A percentile compares a stretch with the other conserved stretches of the same genome.
Evolutionary conservation across 164 flowering plant species (phyloP).

Genomic region (Magnolia officinalis): DNA sequence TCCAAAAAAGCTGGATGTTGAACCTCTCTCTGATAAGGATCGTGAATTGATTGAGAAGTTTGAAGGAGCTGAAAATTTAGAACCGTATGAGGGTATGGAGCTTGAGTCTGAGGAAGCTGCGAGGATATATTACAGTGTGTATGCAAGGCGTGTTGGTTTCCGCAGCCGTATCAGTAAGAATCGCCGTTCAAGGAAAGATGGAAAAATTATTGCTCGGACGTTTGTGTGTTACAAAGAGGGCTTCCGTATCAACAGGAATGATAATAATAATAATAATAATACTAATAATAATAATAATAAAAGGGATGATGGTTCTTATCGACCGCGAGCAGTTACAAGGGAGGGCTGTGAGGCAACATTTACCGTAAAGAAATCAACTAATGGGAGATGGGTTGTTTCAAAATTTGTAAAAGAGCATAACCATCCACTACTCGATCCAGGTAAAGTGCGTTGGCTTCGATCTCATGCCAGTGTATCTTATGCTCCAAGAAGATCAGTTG

Average conservation of each 20-base stretch:
- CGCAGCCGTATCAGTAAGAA: slow-evolving; percentile 8
- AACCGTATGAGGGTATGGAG: slow-evolving; percentile 9
- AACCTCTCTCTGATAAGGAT: slow-evolving; percentile 5
- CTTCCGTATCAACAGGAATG: slow-evolving; percentile 5
- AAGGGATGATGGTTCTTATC: neutral
- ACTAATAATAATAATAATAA: neutral
- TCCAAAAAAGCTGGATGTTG: neutral
- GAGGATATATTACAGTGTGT: slow-evolving; percentile 12
- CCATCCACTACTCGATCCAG: slow-evolving; percentile 11
- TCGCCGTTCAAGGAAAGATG: slow-evolving; percentile 14
- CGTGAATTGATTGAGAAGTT: slow-evolving; percentile 10
- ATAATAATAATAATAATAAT: neutral
- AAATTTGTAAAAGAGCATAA: slow-evolving; percentile 17
- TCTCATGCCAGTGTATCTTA: slow-evolving; percentile 8
- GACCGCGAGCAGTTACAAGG: slow-evolving; percentile 14
- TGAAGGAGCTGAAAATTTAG: slow-evolving; percentile 11
- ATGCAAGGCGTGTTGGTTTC: slow-evolving; percentile 15
- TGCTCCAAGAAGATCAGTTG: slow-evolving; percentile 5
- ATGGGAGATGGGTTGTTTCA: slow-evolving; percentile 19
- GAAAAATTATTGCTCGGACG: slow-evolving; percentile 3
- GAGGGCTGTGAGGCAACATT: slow-evolving; percentile 22
- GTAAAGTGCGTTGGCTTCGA: slow-evolving; percentile 9
- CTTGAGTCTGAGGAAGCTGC: slow-evolving; percentile 16
- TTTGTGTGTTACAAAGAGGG: slow-evolving; percentile 18
- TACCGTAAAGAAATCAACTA: slow-evolving; percentile 11